Base-by-base conservation (phyloP, 192 early-diverging fungal genomes). In the Coemansia sp. region DNA sequence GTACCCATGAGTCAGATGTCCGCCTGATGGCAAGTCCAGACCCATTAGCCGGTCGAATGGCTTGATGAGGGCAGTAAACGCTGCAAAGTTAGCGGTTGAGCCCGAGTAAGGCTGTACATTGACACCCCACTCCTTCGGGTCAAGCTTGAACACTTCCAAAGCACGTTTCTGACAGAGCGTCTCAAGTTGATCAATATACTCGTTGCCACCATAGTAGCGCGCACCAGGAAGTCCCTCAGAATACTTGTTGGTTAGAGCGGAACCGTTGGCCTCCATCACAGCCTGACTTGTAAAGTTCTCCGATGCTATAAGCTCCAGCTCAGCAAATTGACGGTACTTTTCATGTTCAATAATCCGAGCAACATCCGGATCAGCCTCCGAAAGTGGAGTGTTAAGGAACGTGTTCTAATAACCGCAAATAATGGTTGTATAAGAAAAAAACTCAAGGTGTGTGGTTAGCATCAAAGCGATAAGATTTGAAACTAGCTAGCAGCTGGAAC, bases 231-330 rank as follows among this genome's bases (percentile, higher is more conserved):
- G 93, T 83, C 96, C 97, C 84, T 99, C 97, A 24, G 96, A 98
- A 85, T 99, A 99, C 85, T 99, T 99, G 93, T 99, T 99, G 78
- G 97, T 99, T 80, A 99, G 87, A 19, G 95, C 89, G 27, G 96
- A 95, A 39, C 96, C 97, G 76, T 99, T 99, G 59, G 97, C 97
- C 85, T 99, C 97, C 91, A 99, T 98, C 58, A 95, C 96, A 46
- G 97, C 95, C 85, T 96, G 93, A 50, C 95, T 97, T 64, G 97
- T 99, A 76, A 99, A 98, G 90, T 99, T 99, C 94, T 99, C 97
- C 32, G 95, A 97, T 57, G 97, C 97, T 73, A 99, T 99, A 58
- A 99, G 85, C 85, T 99, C 97, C 20, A 99, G 87, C 75, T 96
- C 95, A 52, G 93, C 93, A 87, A 89, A 99, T 85, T 99, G 96